These are phyloP conservation scores for Apiospora kogelbergensis DNA, from an alignment of 2,329 filamentous ascomycete species.

Conservation along the genomic window DNA sequence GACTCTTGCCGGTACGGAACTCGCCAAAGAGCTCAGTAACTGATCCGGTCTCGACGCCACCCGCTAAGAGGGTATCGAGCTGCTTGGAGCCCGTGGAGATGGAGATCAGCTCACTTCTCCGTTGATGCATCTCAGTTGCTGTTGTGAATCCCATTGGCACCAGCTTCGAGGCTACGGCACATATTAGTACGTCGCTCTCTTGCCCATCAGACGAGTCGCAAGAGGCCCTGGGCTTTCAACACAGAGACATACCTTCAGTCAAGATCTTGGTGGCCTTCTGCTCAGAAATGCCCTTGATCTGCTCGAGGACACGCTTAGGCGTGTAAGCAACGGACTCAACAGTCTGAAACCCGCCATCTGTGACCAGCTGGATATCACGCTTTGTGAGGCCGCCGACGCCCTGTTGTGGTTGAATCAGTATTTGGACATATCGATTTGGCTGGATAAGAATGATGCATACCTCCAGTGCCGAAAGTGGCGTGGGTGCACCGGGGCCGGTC, in stretches of 20 bases:
- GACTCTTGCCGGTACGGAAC: conserved; percentile 96
- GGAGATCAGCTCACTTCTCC: conserved; percentile 93
- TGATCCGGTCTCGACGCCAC: conserved; percentile 93
- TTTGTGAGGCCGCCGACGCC: conserved; percentile 88
- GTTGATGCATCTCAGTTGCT: conserved; percentile 97
- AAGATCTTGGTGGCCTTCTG: conserved; percentile 93
- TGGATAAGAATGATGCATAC: conserved; percentile 46
- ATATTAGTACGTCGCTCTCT: background rate
- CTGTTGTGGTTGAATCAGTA: conserved; percentile 42
- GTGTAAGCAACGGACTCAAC: conserved; percentile 96
- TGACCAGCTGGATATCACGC: conserved; percentile 88
- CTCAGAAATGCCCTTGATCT: conserved; percentile 97
- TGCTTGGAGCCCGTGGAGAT: conserved; percentile 98
- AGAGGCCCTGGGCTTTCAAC: background rate
- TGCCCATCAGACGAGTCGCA: no score
- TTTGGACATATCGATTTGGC: background rate
- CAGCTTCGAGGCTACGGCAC: conserved; percentile 76
- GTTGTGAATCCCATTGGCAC: conserved; percentile 99
- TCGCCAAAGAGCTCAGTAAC: conserved; percentile 98
- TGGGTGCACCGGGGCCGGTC: conserved; percentile 89
- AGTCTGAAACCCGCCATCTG: conserved; percentile 92
- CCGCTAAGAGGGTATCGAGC: conserved; percentile 89
- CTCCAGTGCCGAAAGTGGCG: conserved; percentile 81
- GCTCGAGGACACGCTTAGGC: conserved; percentile 78
- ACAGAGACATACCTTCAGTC: conserved; percentile 69